Conservation (phyloP, 495 filamentous ascomycete genomes). For the Aspergillus panamensis region DNA sequence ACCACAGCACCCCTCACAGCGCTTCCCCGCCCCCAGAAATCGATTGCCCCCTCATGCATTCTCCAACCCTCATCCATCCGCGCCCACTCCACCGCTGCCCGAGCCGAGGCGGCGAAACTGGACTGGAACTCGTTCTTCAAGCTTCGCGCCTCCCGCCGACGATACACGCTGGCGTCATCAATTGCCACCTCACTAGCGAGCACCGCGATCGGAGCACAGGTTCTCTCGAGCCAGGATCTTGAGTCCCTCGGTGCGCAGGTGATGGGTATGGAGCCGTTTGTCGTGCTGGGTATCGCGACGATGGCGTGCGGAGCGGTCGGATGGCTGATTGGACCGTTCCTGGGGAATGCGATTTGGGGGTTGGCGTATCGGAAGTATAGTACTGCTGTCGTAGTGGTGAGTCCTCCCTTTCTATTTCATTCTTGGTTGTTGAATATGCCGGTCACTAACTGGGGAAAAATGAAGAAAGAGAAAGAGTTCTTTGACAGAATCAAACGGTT, state of each 20-base stretch:
- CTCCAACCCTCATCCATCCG: constrained; percentile 36
- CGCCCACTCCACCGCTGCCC: constrained; percentile 35
- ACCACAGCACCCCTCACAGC: constrained; percentile 17
- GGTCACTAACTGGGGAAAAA: constrained; percentile 6
- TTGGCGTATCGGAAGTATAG: constrained; percentile 60
- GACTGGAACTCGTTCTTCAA: constrained; percentile 94
- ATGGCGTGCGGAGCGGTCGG: constrained; percentile 69
- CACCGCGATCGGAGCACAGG: constrained; percentile 56
- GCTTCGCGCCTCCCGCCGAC: constrained; percentile 78
- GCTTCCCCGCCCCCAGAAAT: constrained; percentile 22
- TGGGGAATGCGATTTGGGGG: constrained; percentile 76
- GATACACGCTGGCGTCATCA: constrained; percentile 74
- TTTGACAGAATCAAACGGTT: constrained; percentile 82
- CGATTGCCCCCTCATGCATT: constrained; percentile 23
- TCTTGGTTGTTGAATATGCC: background rate
- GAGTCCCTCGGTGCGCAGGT: constrained; percentile 65
- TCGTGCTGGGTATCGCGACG: constrained; percentile 74
- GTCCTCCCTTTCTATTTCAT: constrained; percentile 25
- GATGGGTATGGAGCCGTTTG: constrained; percentile 78
- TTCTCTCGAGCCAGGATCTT: constrained; percentile 62
- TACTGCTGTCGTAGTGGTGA: constrained; percentile 62
- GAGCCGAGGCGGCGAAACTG: constrained; percentile 44
- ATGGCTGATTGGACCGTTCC: constrained; percentile 79
- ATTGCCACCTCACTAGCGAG: constrained; percentile 57
- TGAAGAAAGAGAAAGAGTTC: constrained; percentile 88